Evolutionary conservation across 2,329 filamentous ascomycete genomes (phyloP).

Genomic region (Didymella pinodella): DNA sequence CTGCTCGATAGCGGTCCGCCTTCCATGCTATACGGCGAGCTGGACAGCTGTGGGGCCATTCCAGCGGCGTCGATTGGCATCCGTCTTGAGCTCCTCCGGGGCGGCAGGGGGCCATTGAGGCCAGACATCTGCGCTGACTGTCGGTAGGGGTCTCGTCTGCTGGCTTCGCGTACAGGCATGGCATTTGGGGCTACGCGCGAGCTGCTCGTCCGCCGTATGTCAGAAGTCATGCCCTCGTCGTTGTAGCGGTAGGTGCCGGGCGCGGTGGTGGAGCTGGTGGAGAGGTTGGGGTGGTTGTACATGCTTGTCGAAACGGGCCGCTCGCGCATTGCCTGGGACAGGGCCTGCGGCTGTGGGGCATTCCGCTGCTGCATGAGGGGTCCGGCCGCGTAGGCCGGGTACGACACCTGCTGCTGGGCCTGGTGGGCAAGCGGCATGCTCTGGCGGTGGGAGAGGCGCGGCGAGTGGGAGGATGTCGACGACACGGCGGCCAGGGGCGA

Average conservation of each 20-base stretch:
- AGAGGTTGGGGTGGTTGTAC: conserved; percentile 59
- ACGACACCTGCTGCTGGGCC: conserved; percentile 49
- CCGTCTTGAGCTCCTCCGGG: conserved; percentile 78
- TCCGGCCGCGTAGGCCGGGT: conserved; percentile 40
- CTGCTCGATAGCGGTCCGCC: conserved; percentile 69
- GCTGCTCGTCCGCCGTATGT: conserved; percentile 63
- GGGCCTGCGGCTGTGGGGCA: conserved; percentile 27
- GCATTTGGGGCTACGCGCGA: conserved; percentile 68
- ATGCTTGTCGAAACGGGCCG: conserved; percentile 57
- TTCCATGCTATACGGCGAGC: conserved; percentile 62
- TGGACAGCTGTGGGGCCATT: conserved; percentile 35
- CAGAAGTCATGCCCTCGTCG: conserved; percentile 50
- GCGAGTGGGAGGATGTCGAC: conserved; percentile 39
- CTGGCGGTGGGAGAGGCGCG: conserved; percentile 52
- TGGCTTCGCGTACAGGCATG: conserved; percentile 72
- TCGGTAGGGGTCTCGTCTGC: conserved; percentile 73
- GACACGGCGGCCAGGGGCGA: conserved; percentile 34
- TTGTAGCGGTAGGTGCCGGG: conserved; percentile 57
- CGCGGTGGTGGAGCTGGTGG: conserved; percentile 54
- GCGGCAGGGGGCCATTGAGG: conserved; percentile 71
- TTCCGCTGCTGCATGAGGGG: conserved; percentile 41
- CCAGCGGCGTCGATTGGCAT: conserved; percentile 62
- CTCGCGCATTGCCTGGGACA: conserved; percentile 42
- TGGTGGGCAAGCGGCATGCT: conserved; percentile 55
- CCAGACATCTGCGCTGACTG: conserved; percentile 62